A percentile compares a stretch with the other conserved stretches of the same genome.
Conservation (phyloP, 169 alveolate genomes). For the Plasmodium coatneyi region DNA sequence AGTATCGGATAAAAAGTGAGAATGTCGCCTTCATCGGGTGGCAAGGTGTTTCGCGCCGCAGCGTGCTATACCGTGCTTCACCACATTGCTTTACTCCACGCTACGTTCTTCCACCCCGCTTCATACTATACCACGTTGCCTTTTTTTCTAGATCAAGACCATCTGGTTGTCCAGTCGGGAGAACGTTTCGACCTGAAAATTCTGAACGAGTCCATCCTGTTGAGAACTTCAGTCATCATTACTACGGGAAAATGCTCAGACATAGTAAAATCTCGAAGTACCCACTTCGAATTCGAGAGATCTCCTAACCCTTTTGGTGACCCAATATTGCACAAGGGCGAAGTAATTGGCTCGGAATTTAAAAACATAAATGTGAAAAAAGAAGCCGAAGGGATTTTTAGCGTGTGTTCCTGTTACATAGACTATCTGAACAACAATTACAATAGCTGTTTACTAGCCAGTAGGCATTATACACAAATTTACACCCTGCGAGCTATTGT, state of each 20-base stretch:
- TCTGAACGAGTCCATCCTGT: conserved; percentile 15
- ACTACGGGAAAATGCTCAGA: conserved; percentile 25
- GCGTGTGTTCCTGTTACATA: conserved; percentile 35
- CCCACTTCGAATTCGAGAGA: conserved; percentile 11
- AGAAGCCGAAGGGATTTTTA: conserved; percentile 58
- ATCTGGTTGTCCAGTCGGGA: conserved; percentile 38
- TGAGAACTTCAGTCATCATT: conserved; percentile 43
- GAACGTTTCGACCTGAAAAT: conserved; percentile 34
- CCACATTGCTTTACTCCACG: not conserved
- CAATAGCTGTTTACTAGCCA: conserved; percentile 19
- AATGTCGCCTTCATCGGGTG: not conserved
- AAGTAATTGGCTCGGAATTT: conserved; percentile 46
- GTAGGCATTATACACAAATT: conserved; percentile 26
- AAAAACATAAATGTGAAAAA: conserved; percentile 42
- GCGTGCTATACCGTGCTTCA: not conserved
- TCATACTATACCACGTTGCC: not conserved
- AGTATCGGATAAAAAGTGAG: conserved; percentile 32
- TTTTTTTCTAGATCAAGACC: conserved; percentile 17
- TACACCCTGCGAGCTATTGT: conserved; percentile 47
- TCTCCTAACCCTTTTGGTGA: conserved; percentile 12
- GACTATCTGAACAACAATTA: conserved; percentile 19
- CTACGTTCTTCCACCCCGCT: not conserved
- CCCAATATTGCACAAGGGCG: conserved; percentile 60
- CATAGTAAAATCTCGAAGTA: conserved; percentile 14
- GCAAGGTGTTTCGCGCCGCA: not conserved